Evolutionary conservation across 2,329 filamentous ascomycete genomes (phyloP).

Genomic region (Ophiostoma australiae): DNA sequence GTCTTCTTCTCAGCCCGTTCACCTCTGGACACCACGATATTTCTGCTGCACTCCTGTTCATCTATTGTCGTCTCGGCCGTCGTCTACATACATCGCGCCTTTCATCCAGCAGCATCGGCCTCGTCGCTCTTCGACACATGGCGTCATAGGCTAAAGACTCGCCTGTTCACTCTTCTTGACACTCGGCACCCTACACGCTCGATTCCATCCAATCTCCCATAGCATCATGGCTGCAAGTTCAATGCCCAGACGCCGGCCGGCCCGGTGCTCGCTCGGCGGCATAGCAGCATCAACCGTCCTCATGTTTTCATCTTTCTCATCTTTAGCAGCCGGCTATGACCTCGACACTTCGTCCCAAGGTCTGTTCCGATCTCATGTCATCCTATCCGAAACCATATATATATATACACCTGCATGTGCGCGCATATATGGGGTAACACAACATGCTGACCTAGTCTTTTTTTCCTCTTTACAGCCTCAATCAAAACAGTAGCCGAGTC

Average conservation of each 20-base stretch:
- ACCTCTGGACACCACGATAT: neutral
- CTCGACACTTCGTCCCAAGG: conserved; percentile 24
- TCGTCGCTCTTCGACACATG: neutral
- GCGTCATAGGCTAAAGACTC: neutral
- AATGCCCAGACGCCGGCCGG: conserved; percentile 9
- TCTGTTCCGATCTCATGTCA: neutral
- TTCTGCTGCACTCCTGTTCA: neutral
- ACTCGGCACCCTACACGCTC: neutral
- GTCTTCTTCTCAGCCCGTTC: neutral
- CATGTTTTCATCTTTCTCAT: conserved; percentile 7
- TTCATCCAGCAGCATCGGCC: neutral
- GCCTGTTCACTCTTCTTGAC: neutral
- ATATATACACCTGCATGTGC: neutral
- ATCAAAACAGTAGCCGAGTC: conserved; percentile 45
- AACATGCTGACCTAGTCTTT: neutral
- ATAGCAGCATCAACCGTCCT: conserved; percentile 7
- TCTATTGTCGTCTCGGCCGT: neutral
- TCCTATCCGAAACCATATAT: neutral
- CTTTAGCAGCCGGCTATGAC: conserved; percentile 18
- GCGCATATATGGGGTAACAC: conserved; percentile 3
- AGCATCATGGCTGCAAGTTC: neutral
- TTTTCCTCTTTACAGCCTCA: conserved; percentile 38
- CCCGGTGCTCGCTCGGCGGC: conserved; percentile 12
- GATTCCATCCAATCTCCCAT: conserved; percentile 8
- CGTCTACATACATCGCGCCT: neutral